phyloP scores from a whole-genome alignment of 176 grass and related monocot species.

The Triticum aestivum region DNA sequence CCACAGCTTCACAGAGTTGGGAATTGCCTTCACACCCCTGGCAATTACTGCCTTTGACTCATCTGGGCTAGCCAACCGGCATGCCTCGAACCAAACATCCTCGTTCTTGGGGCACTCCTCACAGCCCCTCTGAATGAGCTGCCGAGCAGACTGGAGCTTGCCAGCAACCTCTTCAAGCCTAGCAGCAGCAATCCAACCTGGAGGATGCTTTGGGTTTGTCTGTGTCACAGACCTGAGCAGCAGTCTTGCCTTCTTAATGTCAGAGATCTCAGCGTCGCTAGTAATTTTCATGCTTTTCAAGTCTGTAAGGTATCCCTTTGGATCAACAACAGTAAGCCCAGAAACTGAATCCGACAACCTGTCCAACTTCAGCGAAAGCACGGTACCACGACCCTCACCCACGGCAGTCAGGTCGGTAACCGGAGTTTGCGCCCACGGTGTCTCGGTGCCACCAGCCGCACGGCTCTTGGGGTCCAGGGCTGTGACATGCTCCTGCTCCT shows the following conservation, averaged over 20 bases:
- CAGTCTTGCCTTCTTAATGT: slow-evolving; percentile 90
- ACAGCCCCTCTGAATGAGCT: slow-evolving; percentile 82
- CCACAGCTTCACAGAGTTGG: slow-evolving; percentile 92
- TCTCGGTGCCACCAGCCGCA: slow-evolving; percentile 66
- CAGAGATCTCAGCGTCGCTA: slow-evolving; percentile 92
- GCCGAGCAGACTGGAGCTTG: slow-evolving; percentile 72
- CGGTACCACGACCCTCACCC: slow-evolving; percentile 87
- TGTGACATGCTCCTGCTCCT: slow-evolving; percentile 93
- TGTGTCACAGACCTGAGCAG: slow-evolving; percentile 85
- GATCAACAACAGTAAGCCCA: slow-evolving; percentile 88
- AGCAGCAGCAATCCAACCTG: slow-evolving; percentile 94
- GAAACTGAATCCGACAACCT: slow-evolving; percentile 86
- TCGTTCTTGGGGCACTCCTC: slow-evolving; percentile 96
- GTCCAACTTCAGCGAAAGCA: slow-evolving; percentile 88
- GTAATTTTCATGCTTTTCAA: slow-evolving; percentile 98
- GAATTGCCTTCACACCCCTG: slow-evolving; percentile 80
- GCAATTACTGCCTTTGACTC: slow-evolving; percentile 92
- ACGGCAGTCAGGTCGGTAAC: slow-evolving; percentile 89
- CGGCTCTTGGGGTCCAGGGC: slow-evolving; percentile 89
- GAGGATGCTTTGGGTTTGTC: slow-evolving; percentile 92
- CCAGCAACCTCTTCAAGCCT: slow-evolving; percentile 90
- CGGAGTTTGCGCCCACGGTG: slow-evolving; percentile 77
- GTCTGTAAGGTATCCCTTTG: slow-evolving; percentile 89
- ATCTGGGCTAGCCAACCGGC: slow-evolving; percentile 81
- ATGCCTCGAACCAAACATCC: slow-evolving; percentile 93